Evolutionary conservation across 257 asterid species (phyloP), one percentile per base, ranked within the genome.

Genomic region (Eucommia ulmoides): DNA sequence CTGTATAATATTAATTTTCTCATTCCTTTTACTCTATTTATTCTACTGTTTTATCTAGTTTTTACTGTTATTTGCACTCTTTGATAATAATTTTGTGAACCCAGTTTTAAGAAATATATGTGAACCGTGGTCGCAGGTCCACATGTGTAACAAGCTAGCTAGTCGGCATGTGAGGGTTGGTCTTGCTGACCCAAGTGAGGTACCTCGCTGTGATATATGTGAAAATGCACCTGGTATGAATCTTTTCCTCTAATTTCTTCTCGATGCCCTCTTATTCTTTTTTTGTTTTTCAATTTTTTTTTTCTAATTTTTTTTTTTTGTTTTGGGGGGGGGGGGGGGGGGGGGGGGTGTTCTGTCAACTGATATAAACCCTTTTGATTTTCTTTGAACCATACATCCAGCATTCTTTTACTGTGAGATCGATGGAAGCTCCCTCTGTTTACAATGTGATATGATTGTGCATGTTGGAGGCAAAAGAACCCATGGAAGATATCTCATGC

Each of bases 331-430:
- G n/a, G n/a, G n/a, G n/a, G n/a, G n/a, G n/a, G n/a, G n/a, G n/a
- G n/a, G n/a, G n/a, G n/a, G n/a, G n/a, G n/a, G n/a, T 15, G 44
- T 35, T 10, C 2, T 18, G 16, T 35, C 44, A 18, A 9, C n/a
- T 35, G 11, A 35, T 10, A 18, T 35, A 35, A 2, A 10, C 44
- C n/a, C n/a, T 4, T 26, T 26, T 12, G 6, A 2, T 10, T 35
- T 35, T 18, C 44, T 35, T 35, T 15, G 21, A 46, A 24, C 18
- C 19, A 3, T 41, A 8, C 50, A 6, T 58, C 7, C 49, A 70
- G 77, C 77, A 20, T 71, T 66, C 67, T 62, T 71, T 52, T 71
- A 66, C 66, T 71, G 77, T 33, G 77, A 71, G 55, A 70, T 71
- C 61, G 77, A 71, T 51, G 77, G 73, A 20, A 71, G 67, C 33